A percentile compares a stretch with the other conserved stretches of the same genome.
phyloP scores from a whole-genome alignment of 345 rosid genomes.

The Iberis pinnata region DNA sequence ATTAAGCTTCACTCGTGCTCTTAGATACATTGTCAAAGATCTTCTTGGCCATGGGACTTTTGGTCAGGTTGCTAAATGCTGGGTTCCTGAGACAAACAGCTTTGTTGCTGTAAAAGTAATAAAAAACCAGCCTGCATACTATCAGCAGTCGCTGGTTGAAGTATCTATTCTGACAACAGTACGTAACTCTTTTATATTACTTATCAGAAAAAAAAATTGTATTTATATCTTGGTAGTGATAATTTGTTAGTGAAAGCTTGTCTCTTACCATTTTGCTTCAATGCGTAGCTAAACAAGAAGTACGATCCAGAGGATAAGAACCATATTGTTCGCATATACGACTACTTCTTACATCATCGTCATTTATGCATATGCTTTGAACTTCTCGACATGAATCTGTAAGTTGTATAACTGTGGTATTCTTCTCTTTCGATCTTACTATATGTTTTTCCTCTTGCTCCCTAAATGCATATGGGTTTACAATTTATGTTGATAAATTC shows the following conservation, averaged over 20 bases:
- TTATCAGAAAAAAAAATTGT: conserved; percentile 13
- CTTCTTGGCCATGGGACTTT: conserved; percentile 99
- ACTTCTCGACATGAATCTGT: conserved; percentile 93
- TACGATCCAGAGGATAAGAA: conserved; percentile 97
- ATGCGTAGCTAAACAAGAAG: conserved; percentile 83
- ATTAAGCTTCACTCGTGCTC: conserved; percentile 26
- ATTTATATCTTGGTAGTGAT: conserved; percentile 16
- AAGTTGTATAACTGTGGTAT: conserved; percentile 32
- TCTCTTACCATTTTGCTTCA: conserved; percentile 16
- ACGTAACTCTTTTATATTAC: conserved; percentile 23
- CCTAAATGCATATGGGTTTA: not conserved
- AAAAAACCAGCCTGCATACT: conserved; percentile 94
- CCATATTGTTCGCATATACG: conserved; percentile 97
- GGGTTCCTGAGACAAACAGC: conserved; percentile 61
- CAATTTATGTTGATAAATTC: conserved; percentile 16
- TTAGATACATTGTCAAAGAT: conserved; percentile 93
- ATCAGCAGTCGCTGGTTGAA: conserved; percentile 97
- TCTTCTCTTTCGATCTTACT: conserved; percentile 9
- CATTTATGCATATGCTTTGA: conserved; percentile 98
- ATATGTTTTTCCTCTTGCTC: conserved; percentile 6
- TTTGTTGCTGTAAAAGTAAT: conserved; percentile 94
- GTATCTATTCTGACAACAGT: conserved; percentile 95
- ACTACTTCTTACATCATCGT: conserved; percentile 72
- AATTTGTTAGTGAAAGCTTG: not conserved
- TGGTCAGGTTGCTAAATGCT: conserved; percentile 98